Percentiles rank a stretch among this genome's conserved stretches.
Conservation (phyloP, 2,329 filamentous ascomycete genomes). For the Exophiala alcalophila region DNA sequence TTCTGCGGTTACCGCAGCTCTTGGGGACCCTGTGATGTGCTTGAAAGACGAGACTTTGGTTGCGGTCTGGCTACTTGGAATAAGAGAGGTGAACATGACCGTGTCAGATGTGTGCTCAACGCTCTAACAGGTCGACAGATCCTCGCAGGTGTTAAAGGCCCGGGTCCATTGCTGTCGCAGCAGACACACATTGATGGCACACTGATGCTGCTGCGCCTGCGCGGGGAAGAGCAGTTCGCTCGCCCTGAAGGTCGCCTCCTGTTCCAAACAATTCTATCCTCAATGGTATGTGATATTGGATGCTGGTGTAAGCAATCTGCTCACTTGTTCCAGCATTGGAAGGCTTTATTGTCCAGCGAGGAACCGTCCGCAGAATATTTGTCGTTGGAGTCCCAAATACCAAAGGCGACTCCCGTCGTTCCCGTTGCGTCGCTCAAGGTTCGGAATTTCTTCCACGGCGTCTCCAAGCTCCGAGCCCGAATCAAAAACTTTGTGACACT, state of each 20-base stretch:
- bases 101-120: neutral
- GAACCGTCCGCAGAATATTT: constrained; percentile 21
- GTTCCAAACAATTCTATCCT: constrained; percentile 16
- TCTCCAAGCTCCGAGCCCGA: constrained; percentile 19
- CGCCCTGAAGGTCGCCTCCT: constrained; percentile 17
- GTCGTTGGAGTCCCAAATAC: constrained; percentile 18
- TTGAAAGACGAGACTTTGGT: constrained; percentile 22
- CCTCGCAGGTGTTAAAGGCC: constrained; percentile 13
- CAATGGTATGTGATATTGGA: constrained; percentile 15
- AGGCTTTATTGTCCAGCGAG: constrained; percentile 20
- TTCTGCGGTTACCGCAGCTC: constrained; percentile 13
- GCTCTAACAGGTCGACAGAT: constrained; percentile 13
- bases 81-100: constrained; percentile 16
- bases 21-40: constrained; percentile 18
- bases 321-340: constrained; percentile 20
- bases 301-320: constrained; percentile 4
- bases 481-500: constrained; percentile 21
- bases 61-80: constrained; percentile 19
- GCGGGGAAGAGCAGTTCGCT: constrained; percentile 20
- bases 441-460: constrained; percentile 20
- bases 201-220: constrained; percentile 19
- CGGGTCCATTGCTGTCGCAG: constrained; percentile 7
- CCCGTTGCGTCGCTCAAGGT: constrained; percentile 12
- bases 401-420: constrained; percentile 9
- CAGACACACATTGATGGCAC: constrained; percentile 23